A percentile compares a stretch with the other conserved stretches of the same genome.
Evolutionary conservation across 495 filamentous ascomycete genomes (phyloP).

Genomic region (Penicillium manginii): DNA sequence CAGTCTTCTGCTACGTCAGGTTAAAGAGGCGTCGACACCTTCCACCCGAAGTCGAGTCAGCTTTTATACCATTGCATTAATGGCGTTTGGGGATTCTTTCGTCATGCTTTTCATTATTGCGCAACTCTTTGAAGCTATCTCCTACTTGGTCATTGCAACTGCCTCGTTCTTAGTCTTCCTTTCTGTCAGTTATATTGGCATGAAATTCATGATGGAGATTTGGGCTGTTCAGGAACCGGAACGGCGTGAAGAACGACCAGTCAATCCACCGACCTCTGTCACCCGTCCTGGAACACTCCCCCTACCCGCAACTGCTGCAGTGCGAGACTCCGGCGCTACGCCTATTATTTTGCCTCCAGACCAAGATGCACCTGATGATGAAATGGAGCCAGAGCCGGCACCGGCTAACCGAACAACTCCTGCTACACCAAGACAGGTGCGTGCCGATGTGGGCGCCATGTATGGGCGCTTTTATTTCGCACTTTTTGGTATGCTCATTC

Average conservation of each 20-base stretch:
- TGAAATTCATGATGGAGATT: constrained; percentile 86
- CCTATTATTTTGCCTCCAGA: constrained; percentile 84
- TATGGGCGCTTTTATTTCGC: constrained; percentile 78
- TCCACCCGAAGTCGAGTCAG: constrained; percentile 90
- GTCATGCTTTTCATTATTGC: constrained; percentile 68
- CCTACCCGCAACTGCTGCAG: constrained; percentile 61
- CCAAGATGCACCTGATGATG: constrained; percentile 65
- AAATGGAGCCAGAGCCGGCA: constrained; percentile 31
- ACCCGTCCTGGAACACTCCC: constrained; percentile 57
- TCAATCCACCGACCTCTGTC: constrained; percentile 27
- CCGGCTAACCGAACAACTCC: constrained; percentile 29
- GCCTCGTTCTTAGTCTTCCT: constrained; percentile 73
- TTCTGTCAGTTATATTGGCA: constrained; percentile 73
- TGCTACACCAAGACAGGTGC: constrained; percentile 42
- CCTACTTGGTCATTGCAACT: constrained; percentile 69
- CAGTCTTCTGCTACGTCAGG: constrained; percentile 75
- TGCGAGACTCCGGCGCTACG: constrained; percentile 51
- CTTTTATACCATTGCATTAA: constrained; percentile 81
- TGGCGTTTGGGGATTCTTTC: constrained; percentile 84
- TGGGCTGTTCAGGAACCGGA: constrained; percentile 87
- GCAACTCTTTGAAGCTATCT: constrained; percentile 62
- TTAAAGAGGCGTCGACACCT: constrained; percentile 92
- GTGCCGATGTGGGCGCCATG: constrained; percentile 69
- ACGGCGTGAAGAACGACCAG: constrained; percentile 58
- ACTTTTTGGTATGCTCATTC: constrained; percentile 69